These are phyloP conservation scores for Cenococcum geophilum DNA, from an alignment of 495 filamentous ascomycete species.

Conservation along the genomic window DNA sequence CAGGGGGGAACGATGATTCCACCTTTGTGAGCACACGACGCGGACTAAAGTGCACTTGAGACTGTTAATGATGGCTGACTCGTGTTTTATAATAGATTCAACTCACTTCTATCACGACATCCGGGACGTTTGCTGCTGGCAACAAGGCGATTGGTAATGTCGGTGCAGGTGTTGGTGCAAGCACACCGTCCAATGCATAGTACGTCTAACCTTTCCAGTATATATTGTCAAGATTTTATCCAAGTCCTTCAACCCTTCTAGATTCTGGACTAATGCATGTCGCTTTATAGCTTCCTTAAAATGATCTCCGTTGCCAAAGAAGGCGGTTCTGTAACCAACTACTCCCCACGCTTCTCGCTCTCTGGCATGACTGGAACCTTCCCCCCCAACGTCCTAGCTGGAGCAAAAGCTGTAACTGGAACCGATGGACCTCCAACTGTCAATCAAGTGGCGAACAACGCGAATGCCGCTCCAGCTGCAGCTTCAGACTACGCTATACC, in stretches of 20 bases:
- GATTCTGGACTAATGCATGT: neutral
- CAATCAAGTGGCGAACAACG: conserved; percentile 14
- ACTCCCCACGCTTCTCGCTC: conserved; percentile 59
- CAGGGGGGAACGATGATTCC: conserved; percentile 52
- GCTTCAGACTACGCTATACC: conserved; percentile 44
- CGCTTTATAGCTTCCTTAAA: conserved; percentile 54
- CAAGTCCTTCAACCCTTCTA: neutral
- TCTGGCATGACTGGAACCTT: conserved; percentile 63
- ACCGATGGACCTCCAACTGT: conserved; percentile 41
- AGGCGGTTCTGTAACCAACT: conserved; percentile 52
- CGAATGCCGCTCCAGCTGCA: conserved; percentile 21
- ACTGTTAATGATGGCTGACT: neutral
- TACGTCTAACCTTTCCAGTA: conserved; percentile 35
- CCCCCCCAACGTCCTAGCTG: conserved; percentile 41
- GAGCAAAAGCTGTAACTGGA: conserved; percentile 41
- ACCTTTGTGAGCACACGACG: conserved; percentile 38
- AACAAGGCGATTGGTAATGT: conserved; percentile 50
- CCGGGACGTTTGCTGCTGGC: conserved; percentile 44
- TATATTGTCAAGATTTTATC: neutral
- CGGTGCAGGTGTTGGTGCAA: conserved; percentile 43
- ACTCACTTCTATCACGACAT: conserved; percentile 40
- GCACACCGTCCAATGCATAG: conserved; percentile 52
- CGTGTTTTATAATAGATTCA: conserved; percentile 39
- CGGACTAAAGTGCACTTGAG: neutral
- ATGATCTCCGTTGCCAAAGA: conserved; percentile 50